Conservation (phyloP, 2,329 filamentous ascomycete species). For the Calonectria pteridis region DNA sequence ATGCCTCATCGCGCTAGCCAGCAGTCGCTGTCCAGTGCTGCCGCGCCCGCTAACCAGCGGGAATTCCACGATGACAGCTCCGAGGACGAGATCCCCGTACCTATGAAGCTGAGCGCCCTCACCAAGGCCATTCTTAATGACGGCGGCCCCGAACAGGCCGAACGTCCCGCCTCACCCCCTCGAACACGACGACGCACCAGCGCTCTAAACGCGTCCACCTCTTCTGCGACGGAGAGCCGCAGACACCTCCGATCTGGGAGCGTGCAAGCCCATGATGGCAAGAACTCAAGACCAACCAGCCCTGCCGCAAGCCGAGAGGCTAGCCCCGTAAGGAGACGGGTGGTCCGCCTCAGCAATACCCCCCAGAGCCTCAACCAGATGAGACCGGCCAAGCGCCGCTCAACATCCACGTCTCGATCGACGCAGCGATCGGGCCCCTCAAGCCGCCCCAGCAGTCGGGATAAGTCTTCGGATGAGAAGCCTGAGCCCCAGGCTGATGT, state of each 20-base stretch:
- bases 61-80: slow-evolving; percentile 82
- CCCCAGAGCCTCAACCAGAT: slow-evolving; percentile 58
- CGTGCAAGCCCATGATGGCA: slow-evolving; percentile 53
- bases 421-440: slow-evolving; percentile 47
- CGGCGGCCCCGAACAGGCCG: slow-evolving; percentile 62
- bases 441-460: slow-evolving; percentile 56
- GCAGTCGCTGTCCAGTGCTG: slow-evolving; percentile 46
- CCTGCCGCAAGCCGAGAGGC: slow-evolving; percentile 61
- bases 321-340: slow-evolving; percentile 68
- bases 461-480: slow-evolving; percentile 57
- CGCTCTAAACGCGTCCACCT: slow-evolving; percentile 59
- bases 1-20: slow-evolving; percentile 62
- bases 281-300: slow-evolving; percentile 57
- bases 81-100: slow-evolving; percentile 91
- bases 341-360: slow-evolving; percentile 68
- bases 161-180: slow-evolving; percentile 58
- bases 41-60: slow-evolving; percentile 57
- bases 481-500: slow-evolving; percentile 54
- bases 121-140: slow-evolving; percentile 87
- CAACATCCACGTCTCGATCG: slow-evolving; percentile 62
- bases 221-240: slow-evolving; percentile 58
- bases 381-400: slow-evolving; percentile 59
- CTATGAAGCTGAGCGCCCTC: slow-evolving; percentile 93
- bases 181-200: slow-evolving; percentile 63
- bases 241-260: slow-evolving; percentile 63